Conservation (phyloP, 768 basidiomycete species). For the Boletus rubroflammeus region DNA sequence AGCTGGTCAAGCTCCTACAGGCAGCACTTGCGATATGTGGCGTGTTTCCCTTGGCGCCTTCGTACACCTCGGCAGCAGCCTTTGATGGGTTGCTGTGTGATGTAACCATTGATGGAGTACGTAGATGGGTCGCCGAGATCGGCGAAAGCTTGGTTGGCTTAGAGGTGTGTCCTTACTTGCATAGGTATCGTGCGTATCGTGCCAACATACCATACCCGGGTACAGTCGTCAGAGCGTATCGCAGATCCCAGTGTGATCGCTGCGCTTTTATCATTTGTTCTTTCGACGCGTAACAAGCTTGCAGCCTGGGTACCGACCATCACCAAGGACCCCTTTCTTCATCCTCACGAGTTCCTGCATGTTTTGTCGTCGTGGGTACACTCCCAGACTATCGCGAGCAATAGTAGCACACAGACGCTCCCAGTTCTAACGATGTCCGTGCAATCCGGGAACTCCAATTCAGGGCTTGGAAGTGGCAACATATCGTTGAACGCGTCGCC, state of each 20-base stretch:
- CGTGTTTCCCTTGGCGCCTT: conserved; percentile 42
- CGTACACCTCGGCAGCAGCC: conserved; percentile 4
- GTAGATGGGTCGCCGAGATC: conserved; percentile 62
- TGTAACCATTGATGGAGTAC: conserved; percentile 66
- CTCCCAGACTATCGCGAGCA: conserved; percentile 15
- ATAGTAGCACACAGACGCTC: conserved; percentile 18
- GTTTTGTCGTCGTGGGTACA: conserved; percentile 39
- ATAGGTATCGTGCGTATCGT: not conserved
- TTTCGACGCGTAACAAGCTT: conserved; percentile 67
- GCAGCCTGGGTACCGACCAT: conserved; percentile 45
- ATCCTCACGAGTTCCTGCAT: conserved; percentile 55
- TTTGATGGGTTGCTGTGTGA: conserved; percentile 78
- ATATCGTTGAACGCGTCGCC: conserved; percentile 21
- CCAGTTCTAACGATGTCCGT: conserved; percentile 31
- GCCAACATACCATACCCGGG: not conserved
- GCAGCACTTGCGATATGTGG: conserved; percentile 70
- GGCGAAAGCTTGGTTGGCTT: conserved; percentile 59
- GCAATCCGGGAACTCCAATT: conserved; percentile 14
- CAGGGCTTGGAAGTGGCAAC: conserved; percentile 9
- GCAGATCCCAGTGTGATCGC: conserved; percentile 72
- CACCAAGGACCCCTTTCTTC: conserved; percentile 77
- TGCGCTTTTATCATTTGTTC: conserved; percentile 65
- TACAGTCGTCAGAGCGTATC: conserved; percentile 65
- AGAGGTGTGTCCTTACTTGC: conserved; percentile 42
- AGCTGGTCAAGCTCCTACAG: conserved; percentile 74